Conservation (phyloP, 1,139 yeast genomes). For the Magnusiomyces sp. region DNA sequence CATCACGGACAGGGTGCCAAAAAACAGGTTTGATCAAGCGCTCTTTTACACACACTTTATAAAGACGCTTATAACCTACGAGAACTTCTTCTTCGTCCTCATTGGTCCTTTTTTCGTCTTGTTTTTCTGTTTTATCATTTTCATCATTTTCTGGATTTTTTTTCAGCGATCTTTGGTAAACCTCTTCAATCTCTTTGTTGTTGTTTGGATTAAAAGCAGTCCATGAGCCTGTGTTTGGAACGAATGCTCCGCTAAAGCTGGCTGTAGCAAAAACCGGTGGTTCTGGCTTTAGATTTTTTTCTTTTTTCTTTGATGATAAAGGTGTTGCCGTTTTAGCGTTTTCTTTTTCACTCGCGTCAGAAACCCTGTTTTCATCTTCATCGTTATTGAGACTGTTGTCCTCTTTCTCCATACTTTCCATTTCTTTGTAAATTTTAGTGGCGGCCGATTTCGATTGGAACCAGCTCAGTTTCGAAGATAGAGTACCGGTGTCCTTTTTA, state of each 20-base stretch:
- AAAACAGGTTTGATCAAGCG: constrained; percentile 30
- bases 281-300: not conserved
- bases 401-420: too few relatives aligned
- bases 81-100: constrained; percentile 19
- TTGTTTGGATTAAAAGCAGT: constrained; percentile 34
- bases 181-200: constrained; percentile 20
- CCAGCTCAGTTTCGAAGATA: too few relatives aligned
- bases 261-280: constrained; percentile 16
- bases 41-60: constrained; percentile 25
- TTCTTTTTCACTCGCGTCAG: constrained; percentile 5
- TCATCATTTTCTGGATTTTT: constrained; percentile 10
- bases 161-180: constrained; percentile 13
- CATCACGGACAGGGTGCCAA: constrained; percentile 29
- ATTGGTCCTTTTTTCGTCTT: not conserved
- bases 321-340: constrained; percentile 1
- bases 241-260: constrained; percentile 23
- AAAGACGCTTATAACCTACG: constrained; percentile 33
- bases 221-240: constrained; percentile 28
- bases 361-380: not conserved
- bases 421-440: too few relatives aligned
- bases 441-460: too few relatives aligned
- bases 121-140: constrained; percentile 1
- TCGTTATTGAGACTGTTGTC: constrained; percentile 7
- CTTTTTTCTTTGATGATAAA: not conserved
- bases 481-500: too few relatives aligned